Evolutionary conservation across 495 filamentous ascomycete genomes (phyloP), one percentile per base, ranked within the genome.

Genomic region (Arthonia radiata): DNA sequence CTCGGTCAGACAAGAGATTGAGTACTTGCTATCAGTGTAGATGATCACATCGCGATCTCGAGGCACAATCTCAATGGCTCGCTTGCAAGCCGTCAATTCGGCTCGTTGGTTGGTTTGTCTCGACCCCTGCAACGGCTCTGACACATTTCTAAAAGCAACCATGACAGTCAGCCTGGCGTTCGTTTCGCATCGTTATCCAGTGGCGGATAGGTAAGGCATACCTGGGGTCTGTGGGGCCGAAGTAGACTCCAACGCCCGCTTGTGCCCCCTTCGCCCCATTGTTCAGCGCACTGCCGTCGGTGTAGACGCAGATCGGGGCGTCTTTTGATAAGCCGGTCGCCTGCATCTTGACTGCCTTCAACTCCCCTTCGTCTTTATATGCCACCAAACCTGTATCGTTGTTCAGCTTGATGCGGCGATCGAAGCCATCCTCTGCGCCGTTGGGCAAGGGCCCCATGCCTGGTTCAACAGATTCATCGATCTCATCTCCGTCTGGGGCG

Each of bases 41-140:
- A 94, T 78, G 18, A 61, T 57, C 9, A 79, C 54, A 26, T 65
- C 52, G 30, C 58, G 49, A 42, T 67, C 57, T 30, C 58, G 52
- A 4, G 73, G 70, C 2, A 76, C 61, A 15, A 67, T 64, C 38
- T 93, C 67, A 14, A 97, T 59, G 4, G 79, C 77, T 27, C 83
- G 72, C 3, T 73, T 53, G 33, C 93, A 71, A 0, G 81, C 86
- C 3, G 78, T 81, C 28, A 97, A 54, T 46, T 97, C 86, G 10
- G 86, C 86, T 3, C 86, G 78, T 44, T 93, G 76, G 44, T 94
- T 97, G 1, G 86, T 93, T 44, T 97, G 86, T 6, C 54, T 47
- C 7, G 55, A 48, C 19, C 83, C 83, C 22, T 50, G 39, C 2
- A 97, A 57, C 10, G 67, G 63, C 41, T 92, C 83, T 12, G 77